Conservation (phyloP, 2,329 filamentous ascomycete genomes). For the Mycosphaerella sp. region DNA sequence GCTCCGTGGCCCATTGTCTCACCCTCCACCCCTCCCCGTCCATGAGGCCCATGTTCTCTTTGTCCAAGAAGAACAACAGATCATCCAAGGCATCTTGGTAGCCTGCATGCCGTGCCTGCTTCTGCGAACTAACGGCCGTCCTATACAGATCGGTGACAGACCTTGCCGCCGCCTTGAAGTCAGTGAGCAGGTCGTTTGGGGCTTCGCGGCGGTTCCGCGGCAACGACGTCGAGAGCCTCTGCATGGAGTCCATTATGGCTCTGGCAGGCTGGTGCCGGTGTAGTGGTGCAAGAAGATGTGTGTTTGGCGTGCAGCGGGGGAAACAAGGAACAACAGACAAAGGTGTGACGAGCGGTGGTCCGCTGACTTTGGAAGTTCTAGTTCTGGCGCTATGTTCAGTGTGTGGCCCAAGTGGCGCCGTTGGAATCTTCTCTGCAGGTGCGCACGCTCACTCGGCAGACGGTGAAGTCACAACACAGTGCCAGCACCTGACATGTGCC, state of each 20-base stretch:
- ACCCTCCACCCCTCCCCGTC: slow-evolving; percentile 71
- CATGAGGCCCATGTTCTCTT: slow-evolving; percentile 67
- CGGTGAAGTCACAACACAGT: too few species aligned
- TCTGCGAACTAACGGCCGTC: slow-evolving; percentile 71
- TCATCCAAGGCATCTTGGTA: slow-evolving; percentile 95
- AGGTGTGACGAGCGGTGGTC: too few species aligned
- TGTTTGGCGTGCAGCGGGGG: too few species aligned
- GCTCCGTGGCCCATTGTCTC: slow-evolving; percentile 62
- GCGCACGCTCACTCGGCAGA: too few species aligned
- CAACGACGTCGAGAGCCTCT: slow-evolving; percentile 56
- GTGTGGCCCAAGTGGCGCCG: too few species aligned
- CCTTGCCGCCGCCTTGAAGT: slow-evolving; percentile 86
- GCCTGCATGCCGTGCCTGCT: slow-evolving; percentile 68
- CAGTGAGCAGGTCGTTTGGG: slow-evolving; percentile 59
- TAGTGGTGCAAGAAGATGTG: too few species aligned
- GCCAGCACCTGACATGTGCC: too few species aligned
- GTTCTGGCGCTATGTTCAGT: too few species aligned
- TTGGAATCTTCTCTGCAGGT: too few species aligned
- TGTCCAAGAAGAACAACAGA: slow-evolving; percentile 76
- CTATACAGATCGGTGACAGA: slow-evolving; percentile 97
- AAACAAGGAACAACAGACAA: too few species aligned
- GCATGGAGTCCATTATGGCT: slow-evolving; percentile 56
- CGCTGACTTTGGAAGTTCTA: too few species aligned
- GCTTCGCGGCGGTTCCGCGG: slow-evolving; percentile 37
- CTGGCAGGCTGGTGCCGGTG: too few species aligned